Conservation (phyloP, 2,329 filamentous ascomycete genomes). For the Rutstroemia sp. region DNA sequence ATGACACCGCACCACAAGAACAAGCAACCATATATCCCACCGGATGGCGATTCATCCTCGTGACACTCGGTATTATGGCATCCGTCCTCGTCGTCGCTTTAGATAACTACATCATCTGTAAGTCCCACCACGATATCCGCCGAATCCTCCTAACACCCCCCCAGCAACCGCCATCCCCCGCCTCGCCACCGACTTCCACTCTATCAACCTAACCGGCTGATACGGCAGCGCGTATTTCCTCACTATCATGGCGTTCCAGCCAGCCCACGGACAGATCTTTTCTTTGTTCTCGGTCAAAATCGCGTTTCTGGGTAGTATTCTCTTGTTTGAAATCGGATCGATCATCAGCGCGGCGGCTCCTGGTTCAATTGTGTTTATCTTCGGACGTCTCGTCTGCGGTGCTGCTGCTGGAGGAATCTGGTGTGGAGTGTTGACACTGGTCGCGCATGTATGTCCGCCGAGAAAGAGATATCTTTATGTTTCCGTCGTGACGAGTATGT, state of each 20-base stretch:
- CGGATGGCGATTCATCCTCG: not conserved
- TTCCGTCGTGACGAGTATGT: constrained; percentile 56
- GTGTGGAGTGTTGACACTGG: constrained; percentile 35
- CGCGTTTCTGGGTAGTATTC: not conserved
- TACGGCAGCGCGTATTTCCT: constrained; percentile 26
- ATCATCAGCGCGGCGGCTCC: constrained; percentile 18
- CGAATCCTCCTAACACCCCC: not conserved
- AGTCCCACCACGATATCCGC: not conserved
- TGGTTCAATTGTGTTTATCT: constrained; percentile 14
- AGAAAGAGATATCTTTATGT: constrained; percentile 38
- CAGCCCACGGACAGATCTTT: constrained; percentile 10
- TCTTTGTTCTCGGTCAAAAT: constrained; percentile 14
- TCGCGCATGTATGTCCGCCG: constrained; percentile 28
- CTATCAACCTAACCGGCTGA: constrained; percentile 40
- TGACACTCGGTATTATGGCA: not conserved
- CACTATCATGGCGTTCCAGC: constrained; percentile 29
- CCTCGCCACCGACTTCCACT: constrained; percentile 36
- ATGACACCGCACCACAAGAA: not conserved
- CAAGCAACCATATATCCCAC: not conserved
- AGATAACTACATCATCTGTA: not conserved
- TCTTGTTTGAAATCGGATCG: constrained; percentile 18
- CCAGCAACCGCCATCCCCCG: constrained; percentile 37
- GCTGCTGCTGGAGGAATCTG: constrained; percentile 19
- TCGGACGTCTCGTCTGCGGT: constrained; percentile 17
- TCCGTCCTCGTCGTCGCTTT: not conserved